Evolutionary conservation across 129 eudicot species (phyloP).

Genomic region (Scalesia atractyloides): DNA sequence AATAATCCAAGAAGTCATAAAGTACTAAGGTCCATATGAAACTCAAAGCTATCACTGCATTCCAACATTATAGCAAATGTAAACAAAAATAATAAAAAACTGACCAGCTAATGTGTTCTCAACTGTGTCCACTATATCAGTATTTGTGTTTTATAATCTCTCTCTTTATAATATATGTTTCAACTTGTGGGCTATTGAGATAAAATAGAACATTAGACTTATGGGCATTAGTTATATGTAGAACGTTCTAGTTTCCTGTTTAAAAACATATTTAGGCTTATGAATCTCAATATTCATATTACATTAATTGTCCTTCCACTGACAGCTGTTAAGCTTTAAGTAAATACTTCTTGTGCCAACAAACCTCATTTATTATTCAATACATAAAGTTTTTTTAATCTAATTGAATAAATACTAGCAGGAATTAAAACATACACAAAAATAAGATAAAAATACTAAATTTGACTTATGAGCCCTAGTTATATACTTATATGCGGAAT

Average conservation of each 20-base stretch:
- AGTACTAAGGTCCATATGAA: background rate
- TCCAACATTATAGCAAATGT: conserved; percentile 8
- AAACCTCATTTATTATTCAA: conserved; percentile 6
- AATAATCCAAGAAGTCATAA: background rate
- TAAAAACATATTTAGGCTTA: background rate
- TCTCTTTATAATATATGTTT: background rate
- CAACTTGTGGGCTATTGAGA: background rate
- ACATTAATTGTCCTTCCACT: background rate
- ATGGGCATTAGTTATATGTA: background rate
- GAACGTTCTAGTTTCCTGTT: background rate
- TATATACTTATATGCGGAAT: background rate
- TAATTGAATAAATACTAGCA: background rate
- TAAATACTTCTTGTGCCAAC: conserved; percentile 3
- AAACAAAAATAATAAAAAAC: no score
- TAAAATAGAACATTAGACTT: background rate
- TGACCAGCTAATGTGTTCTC: no score
- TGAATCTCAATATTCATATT: background rate
- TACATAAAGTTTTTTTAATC: background rate
- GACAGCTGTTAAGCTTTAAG: background rate
- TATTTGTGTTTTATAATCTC: background rate
- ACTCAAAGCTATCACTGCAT: conserved; percentile 11
- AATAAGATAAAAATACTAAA: background rate
- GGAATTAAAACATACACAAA: background rate
- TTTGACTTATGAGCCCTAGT: background rate
- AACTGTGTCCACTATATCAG: background rate